Conservation (phyloP, 176 grass and related monocot species). For the Ampelocalamus luodianensis region DNA sequence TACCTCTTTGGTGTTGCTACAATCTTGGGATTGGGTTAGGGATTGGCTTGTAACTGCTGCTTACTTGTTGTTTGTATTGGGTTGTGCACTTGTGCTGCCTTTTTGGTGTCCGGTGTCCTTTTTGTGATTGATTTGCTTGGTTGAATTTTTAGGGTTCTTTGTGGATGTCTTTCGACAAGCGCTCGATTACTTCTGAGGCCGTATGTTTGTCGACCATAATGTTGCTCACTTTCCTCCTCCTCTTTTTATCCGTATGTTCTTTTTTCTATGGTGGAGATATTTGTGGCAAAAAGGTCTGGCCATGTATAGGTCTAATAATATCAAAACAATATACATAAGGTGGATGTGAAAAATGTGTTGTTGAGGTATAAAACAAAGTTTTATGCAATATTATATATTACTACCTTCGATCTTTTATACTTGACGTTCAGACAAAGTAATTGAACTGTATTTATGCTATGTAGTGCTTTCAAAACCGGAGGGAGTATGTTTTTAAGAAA, state of each 20-base stretch:
- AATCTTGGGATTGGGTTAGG: neutral
- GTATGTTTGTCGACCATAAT: neutral
- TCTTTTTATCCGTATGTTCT: neutral
- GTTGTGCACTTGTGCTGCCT: neutral
- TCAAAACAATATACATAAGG: neutral
- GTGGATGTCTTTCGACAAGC: neutral
- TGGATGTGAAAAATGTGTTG: neutral
- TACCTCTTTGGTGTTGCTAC: slow-evolving; percentile 17
- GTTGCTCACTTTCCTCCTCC: neutral
- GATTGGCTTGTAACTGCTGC: slow-evolving; percentile 1
- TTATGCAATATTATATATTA: neutral
- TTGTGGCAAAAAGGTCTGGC: slow-evolving; percentile 6
- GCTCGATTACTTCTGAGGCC: neutral
- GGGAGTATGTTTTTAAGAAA: neutral
- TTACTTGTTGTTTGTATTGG: neutral
- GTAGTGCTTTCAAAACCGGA: too few species aligned
- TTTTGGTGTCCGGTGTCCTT: neutral
- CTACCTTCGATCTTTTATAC: too few species aligned
- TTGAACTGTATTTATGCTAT: too few species aligned
- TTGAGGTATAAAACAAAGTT: neutral
- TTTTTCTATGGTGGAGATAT: neutral
- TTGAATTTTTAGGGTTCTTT: neutral
- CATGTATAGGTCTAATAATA: neutral
- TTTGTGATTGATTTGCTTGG: slow-evolving; percentile 17
- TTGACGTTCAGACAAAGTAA: too few species aligned